phyloP scores from a whole-genome alignment of 306 rosid genomes.

The Pyrus pyrifolia region DNA sequence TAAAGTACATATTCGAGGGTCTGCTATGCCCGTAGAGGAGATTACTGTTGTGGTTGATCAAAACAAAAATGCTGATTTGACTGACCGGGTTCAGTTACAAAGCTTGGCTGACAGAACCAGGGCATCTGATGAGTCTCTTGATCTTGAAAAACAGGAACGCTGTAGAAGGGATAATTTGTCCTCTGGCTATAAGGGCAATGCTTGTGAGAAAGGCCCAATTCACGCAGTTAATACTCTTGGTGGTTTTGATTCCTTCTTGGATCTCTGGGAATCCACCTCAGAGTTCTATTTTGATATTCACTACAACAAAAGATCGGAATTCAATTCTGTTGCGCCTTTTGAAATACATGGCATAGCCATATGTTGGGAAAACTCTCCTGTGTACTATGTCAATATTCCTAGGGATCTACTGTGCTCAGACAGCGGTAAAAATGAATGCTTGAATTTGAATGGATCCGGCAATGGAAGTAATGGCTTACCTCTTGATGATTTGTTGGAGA shows the following conservation, averaged over 20 bases:
- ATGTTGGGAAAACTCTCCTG: constrained; percentile 89
- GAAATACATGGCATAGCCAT: constrained; percentile 84
- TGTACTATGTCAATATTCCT: constrained; percentile 74
- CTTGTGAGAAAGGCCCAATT: constrained; percentile 64
- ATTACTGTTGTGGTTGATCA: constrained; percentile 21
- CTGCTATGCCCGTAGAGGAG: constrained; percentile 29
- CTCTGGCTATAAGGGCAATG: constrained; percentile 24
- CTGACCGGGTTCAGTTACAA: constrained; percentile 20
- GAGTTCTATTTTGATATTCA: constrained; percentile 87
- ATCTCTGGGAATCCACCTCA: constrained; percentile 56
- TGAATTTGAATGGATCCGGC: constrained; percentile 34
- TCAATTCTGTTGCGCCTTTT: constrained; percentile 59
- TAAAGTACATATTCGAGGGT: constrained; percentile 29
- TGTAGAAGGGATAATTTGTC: constrained; percentile 20
- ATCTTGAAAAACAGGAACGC: constrained; percentile 29
- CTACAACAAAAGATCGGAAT: constrained; percentile 55
- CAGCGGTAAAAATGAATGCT: constrained; percentile 31
- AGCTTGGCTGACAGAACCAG: constrained; percentile 30
- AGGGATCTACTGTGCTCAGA: constrained; percentile 67
- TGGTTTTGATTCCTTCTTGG: constrained; percentile 82
- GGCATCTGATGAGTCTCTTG: constrained; percentile 14
- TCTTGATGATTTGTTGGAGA: constrained; percentile 39
- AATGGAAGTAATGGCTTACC: constrained; percentile 33
- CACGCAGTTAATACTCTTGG: constrained; percentile 57
- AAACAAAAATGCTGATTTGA: constrained; percentile 24